Base-by-base conservation (phyloP, 129 eudicot genomes). In the Lactuca sativa region DNA sequence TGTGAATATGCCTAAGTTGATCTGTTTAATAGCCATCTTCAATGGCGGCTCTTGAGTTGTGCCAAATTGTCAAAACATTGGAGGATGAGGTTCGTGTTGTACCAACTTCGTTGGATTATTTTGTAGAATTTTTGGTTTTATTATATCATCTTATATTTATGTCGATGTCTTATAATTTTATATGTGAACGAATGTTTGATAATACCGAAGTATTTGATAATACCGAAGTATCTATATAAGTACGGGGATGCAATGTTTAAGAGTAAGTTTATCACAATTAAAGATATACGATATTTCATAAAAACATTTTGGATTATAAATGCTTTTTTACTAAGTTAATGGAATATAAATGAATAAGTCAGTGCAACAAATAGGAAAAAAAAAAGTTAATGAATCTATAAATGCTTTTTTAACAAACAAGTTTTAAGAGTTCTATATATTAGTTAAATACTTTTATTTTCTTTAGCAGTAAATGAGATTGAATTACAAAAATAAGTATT, bases 41-140 rank as follows among this genome's bases (percentile, higher is more conserved):
- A 36, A 33, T 18, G 77, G 70, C 63, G 70, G 70, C 70, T 52
- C 21, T 12, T n/a, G 43, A 37, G 9, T 53, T 25, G 56, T 62
- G 30, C 62, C 69, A 17, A 36, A 62, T 62, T 72, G 16, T 52
- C 32, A 37, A 34, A 48, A 44, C 40, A 17, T 13, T 61, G 36
- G 33, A 31, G 33, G 52, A 34, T 52, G 32, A 25, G 25, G 68
- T 51, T 52, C 36, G 36, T 59, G 67, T 48, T 11, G 12, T 41
- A 37, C 37, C 68, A 62, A 72, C 55, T 53, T 9, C 14, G 25
- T 62, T 60, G n/a, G 1, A 16, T 48, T 71, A 3, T n/a, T 38
- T 65, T 33, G 33, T 21, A 6, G 34, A 12, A 47, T 2, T 47
- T 47, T 65, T 61, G 17, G 47, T 61, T 61, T 14, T 62, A 6